Evolutionary conservation across 1,284 basidiomycete species (phyloP), one percentile per base, ranked within the genome.

Genomic region (Peniophora sp.): DNA sequence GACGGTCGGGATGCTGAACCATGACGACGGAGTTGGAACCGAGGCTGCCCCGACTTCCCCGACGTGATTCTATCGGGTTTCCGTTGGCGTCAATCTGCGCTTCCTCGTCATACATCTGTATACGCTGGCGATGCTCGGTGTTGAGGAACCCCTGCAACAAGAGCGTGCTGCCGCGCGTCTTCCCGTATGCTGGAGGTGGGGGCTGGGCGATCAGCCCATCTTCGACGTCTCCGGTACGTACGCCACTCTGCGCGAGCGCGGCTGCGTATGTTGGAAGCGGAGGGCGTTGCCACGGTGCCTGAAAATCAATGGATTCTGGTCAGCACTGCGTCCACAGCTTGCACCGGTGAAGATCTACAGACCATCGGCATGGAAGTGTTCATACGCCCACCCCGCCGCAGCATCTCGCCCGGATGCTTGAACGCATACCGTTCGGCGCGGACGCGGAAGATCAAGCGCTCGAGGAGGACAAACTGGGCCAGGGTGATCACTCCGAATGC

Each of bases 191-290:
- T 3, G 85, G 85, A 2, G 85, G 85, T 0, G 84, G 83, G 3
- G 79, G 73, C 12, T 70, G 72, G 6, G 83, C 84, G 54, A 85
- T 85, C 34, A 75, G 61, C 60, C 76, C 71, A 62, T 85, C 83
- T 59, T 87, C 85, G 22, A 84, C 83, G 61, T 87, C 84, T 32
- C 83, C 85, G 1, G 85, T 87, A n/a, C 80, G 79, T 11, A 69
- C 69, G 20, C 84, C 83, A 62, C 78, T 81, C 57, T 83, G 74
- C 15, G 79, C 76, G n/a, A 88, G 69, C 3, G 80, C 76, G 23
- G 82, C 79, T 3, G 82, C 83, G 60, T 86, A 87, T 2, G 82
- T 84, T 0, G 84, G 84, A 43, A 87, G 66, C 8, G 83, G 75
- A 1, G 82, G 81, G 17, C 83, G 71, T 62, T 81, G 80, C 85